Evolutionary conservation across 345 rosid genomes (phyloP).

Genomic region (Rhodomyrtus tomentosa): DNA sequence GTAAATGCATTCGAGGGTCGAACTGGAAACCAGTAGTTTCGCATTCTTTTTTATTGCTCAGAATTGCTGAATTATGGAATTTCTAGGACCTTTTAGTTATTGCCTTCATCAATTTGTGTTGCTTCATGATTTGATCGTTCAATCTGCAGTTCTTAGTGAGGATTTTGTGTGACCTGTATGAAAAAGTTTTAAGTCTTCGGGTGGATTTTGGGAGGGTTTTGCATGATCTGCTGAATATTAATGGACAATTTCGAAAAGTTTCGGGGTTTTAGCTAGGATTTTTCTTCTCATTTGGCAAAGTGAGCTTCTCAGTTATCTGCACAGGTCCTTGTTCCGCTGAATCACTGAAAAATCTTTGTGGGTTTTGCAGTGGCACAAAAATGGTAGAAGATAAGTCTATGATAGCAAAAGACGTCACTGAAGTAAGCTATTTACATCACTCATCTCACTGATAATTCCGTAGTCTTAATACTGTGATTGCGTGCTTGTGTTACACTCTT

Average conservation of each 20-base stretch:
- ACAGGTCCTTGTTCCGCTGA: not conserved
- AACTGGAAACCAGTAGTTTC: not conserved
- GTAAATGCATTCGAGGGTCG: not conserved
- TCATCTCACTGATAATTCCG: not conserved
- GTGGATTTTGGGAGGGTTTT: not conserved
- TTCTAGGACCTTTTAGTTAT: not conserved
- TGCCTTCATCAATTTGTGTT: not conserved
- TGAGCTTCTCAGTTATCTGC: not conserved
- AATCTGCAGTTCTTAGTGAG: not conserved
- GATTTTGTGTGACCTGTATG: not conserved
- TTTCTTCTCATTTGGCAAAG: not conserved
- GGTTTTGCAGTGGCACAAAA: not conserved
- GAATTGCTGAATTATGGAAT: not conserved
- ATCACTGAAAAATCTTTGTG: not conserved
- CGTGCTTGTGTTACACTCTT: not conserved
- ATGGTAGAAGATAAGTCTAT: constrained; percentile 23
- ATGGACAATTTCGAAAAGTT: not conserved
- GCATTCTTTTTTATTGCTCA: not conserved
- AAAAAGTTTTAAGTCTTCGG: not conserved
- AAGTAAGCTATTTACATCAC: constrained; percentile 17
- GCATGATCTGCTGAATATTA: not conserved
- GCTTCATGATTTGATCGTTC: not conserved
- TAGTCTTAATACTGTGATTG: not conserved
- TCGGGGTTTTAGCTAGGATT: not conserved
- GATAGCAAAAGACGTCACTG: constrained; percentile 60